Evolutionary conservation across 306 rosid species (phyloP).

Genomic region (Hippophae rhamnoides): DNA sequence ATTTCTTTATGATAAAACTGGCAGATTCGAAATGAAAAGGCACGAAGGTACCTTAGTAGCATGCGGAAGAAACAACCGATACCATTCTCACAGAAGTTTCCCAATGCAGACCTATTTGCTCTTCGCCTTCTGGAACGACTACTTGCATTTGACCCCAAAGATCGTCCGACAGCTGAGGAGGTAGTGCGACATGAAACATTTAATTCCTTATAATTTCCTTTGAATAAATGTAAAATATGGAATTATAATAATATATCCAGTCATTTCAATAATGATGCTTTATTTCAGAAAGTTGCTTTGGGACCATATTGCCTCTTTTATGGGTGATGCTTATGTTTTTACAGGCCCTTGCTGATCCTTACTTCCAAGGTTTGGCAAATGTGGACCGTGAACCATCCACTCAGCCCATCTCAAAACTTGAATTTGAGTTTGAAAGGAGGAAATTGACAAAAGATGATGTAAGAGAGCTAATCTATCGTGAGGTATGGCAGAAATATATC

Average conservation of each 20-base stretch:
- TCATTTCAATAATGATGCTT: too few relatives aligned
- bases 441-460: constrained; percentile 90
- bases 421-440: constrained; percentile 95
- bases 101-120: constrained; percentile 68
- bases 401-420: constrained; percentile 91
- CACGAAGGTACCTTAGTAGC: constrained; percentile 80
- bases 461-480: constrained; percentile 90
- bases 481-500: constrained; percentile 32
- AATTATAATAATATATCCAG: constrained; percentile 2
- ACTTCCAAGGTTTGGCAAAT: constrained; percentile 70
- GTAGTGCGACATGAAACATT: constrained; percentile 24
- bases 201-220: constrained; percentile 8
- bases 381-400: constrained; percentile 86
- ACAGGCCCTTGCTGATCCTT: constrained; percentile 82
- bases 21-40: constrained; percentile 96
- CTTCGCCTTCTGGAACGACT: constrained; percentile 64
- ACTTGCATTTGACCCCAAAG: constrained; percentile 93
- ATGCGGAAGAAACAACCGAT: constrained; percentile 84
- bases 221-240: not conserved
- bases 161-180: constrained; percentile 88
- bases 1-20: constrained; percentile 12
- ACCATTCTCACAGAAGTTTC: constrained; percentile 71
- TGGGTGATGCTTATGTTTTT: constrained; percentile 18
- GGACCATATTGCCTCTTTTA: constrained; percentile 9
- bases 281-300: not conserved